Evolutionary conservation across 2,329 filamentous ascomycete species (phyloP), one percentile per base, ranked within the genome.

Genomic region (Curvularia hawaiiensis): DNA sequence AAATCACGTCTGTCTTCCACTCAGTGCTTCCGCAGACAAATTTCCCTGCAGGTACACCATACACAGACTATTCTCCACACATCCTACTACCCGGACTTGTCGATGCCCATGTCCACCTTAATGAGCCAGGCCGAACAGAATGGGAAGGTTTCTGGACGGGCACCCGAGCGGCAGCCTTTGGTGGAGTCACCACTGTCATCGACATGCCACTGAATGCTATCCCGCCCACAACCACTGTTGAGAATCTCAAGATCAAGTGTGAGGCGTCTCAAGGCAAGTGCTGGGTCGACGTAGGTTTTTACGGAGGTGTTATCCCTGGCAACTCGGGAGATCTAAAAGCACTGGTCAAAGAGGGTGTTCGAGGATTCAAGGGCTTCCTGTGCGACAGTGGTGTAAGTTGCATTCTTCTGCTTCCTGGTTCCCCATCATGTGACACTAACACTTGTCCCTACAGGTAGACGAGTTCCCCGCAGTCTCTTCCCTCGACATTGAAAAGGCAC

Each of bases 281-380:
- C 79, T 99, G 94, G 94, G 92, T 98, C 26, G 95, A 98, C 69
- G 93, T 98, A n/a, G 95, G 92, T 30, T 98, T 99, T 78, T 98
- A 98, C 74, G 95, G 95, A 26, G 95, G 95, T 31, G 87, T 98
- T 39, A 88, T 99, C 47, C 95, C 95, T 3, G 95, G 94, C 1
- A 99, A 99, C 72, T 85, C 88, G 3, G 77, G 84, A 11, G 88
- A 98, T 70, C 79, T 99, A 54, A 86, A 91, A 67, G 88, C 88
- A 0, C 82, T 99, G 4, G 90, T 98, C 0, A 84, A 91, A 55
- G 90, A 87, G 40, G 95, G 95, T 52, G 94, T 98, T 11, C 84
- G 93, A 63, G 95, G 95, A 12, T 98, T 99, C 84, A 99, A 99
- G 79, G 94, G 94, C 0, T 99, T 99, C 77, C 79, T 99, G 68